Conservation (phyloP, 2,329 filamentous ascomycete genomes). For the Trichoderma endophyticum region DNA sequence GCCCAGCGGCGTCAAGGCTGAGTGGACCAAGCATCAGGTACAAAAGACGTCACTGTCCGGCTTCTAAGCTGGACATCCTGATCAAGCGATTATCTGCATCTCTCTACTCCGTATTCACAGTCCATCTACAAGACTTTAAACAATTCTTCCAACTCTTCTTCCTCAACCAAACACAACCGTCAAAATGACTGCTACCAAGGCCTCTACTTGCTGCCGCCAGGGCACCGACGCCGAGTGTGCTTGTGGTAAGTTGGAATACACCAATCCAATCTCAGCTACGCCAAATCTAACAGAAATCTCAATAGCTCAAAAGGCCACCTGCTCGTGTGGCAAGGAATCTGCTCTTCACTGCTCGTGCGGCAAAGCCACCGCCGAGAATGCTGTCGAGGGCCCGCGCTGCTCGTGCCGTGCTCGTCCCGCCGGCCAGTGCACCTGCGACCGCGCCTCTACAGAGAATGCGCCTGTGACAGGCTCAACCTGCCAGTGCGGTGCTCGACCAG, state of each 20-base stretch:
- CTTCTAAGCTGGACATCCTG: not conserved
- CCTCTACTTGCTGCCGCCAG: conserved; percentile 57
- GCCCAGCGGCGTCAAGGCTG: not conserved
- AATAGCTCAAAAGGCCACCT: conserved; percentile 62
- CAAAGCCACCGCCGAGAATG: conserved; percentile 74
- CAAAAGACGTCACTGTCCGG: conserved; percentile 20
- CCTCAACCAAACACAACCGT: not conserved
- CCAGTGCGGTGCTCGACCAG: conserved; percentile 71
- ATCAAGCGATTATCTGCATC: not conserved
- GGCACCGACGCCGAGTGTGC: conserved; percentile 47
- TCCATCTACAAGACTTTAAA: not conserved
- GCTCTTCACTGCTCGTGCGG: conserved; percentile 85
- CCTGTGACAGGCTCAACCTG: conserved; percentile 60
- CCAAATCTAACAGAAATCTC: not conserved
- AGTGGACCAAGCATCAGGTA: conserved; percentile 12
- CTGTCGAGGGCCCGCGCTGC: conserved; percentile 68
- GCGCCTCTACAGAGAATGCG: conserved; percentile 67
- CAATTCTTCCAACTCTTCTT: not conserved
- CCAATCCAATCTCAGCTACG: not conserved
- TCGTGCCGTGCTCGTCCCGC: conserved; percentile 79
- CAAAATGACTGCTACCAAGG: conserved; percentile 37
- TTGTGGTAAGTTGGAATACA: conserved; percentile 48
- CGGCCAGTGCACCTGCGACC: conserved; percentile 77
- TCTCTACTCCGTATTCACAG: not conserved
- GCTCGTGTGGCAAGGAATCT: conserved; percentile 85